Conservation (phyloP, 495 filamentous ascomycete genomes). For the Lasiosphaeria miniovina region DNA sequence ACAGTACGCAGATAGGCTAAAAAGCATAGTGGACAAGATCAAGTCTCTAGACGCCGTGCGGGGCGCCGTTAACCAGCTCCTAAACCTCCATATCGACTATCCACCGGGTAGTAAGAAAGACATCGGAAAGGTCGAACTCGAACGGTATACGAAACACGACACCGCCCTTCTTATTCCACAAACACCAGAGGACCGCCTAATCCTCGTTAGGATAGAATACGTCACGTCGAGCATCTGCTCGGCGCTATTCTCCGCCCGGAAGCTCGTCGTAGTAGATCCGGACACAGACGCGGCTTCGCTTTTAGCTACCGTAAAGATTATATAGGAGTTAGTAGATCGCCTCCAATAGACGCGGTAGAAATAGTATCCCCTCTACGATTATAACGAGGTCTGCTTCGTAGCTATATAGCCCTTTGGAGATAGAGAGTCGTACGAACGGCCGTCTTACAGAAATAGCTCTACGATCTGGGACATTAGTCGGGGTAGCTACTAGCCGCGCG, state of each 20-base stretch:
- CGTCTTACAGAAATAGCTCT: conserved; percentile 21
- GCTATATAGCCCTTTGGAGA: conserved; percentile 65
- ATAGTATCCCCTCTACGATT: conserved; percentile 51
- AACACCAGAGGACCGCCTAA: conserved; percentile 35
- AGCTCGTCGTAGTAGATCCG: conserved; percentile 19
- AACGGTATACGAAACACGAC: conserved; percentile 53
- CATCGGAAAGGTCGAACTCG: conserved; percentile 32
- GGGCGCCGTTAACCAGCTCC: no score
- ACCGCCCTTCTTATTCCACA: conserved; percentile 14
- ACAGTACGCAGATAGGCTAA: no score
- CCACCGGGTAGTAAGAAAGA: conserved; percentile 40
- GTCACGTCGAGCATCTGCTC: conserved; percentile 52
- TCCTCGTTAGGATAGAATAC: conserved; percentile 41
- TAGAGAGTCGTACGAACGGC: conserved; percentile 14
- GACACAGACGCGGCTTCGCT: conserved; percentile 13
- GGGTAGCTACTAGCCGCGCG: no score
- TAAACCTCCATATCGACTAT: no score
- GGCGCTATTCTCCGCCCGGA: conserved; percentile 42
- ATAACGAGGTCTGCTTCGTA: conserved; percentile 63
- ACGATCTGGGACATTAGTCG: no score
- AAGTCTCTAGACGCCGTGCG: no score
- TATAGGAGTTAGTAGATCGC: conserved; percentile 45
- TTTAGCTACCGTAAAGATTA: conserved; percentile 7
- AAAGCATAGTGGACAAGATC: no score
- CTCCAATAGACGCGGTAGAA: conserved; percentile 65